Percentiles rank a stretch among this genome's conserved stretches.
Conservation (phyloP, 805 yeast genomes). For the Saturnispora galanensis region DNA sequence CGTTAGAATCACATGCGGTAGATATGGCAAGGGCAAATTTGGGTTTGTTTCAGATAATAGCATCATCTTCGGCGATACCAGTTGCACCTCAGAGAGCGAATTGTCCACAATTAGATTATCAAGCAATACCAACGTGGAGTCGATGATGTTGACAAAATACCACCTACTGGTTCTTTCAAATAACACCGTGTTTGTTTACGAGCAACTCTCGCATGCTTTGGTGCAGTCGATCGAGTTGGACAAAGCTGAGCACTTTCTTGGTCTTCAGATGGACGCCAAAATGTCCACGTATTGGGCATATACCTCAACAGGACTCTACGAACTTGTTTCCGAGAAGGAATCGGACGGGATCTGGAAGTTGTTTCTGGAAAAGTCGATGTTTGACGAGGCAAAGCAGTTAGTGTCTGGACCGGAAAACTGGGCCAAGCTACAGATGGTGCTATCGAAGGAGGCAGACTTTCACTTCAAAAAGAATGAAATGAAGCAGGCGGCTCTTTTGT, state of each 20-base stretch:
- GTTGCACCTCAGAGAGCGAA: constrained; percentile 17
- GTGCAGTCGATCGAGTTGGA: constrained; percentile 28
- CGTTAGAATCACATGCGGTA: too few species aligned
- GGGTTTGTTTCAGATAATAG: not conserved
- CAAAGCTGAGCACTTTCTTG: too few species aligned
- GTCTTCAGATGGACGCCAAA: constrained; percentile 32
- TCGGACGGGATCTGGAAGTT: constrained; percentile 65
- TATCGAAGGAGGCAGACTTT: constrained; percentile 45
- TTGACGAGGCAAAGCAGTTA: constrained; percentile 53
- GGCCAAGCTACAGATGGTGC: constrained; percentile 37
- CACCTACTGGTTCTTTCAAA: constrained; percentile 43
- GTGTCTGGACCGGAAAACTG: constrained; percentile 24
- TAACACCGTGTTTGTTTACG: constrained; percentile 34
- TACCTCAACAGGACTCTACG: constrained; percentile 52
- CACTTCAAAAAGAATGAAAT: constrained; percentile 25
- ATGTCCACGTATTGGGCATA: constrained; percentile 68
- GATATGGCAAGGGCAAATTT: too few species aligned
- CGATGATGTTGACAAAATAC: constrained; percentile 41
- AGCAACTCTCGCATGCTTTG: constrained; percentile 41
- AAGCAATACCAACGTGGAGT: constrained; percentile 17
- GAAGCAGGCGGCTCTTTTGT: constrained; percentile 40
- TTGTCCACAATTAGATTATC: constrained; percentile 11
- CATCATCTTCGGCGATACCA: constrained; percentile 14
- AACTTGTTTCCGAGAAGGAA: constrained; percentile 62
- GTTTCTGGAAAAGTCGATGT: constrained; percentile 41